Conservation (phyloP, 257 asterid species). For the Nicotiana attenuata region DNA sequence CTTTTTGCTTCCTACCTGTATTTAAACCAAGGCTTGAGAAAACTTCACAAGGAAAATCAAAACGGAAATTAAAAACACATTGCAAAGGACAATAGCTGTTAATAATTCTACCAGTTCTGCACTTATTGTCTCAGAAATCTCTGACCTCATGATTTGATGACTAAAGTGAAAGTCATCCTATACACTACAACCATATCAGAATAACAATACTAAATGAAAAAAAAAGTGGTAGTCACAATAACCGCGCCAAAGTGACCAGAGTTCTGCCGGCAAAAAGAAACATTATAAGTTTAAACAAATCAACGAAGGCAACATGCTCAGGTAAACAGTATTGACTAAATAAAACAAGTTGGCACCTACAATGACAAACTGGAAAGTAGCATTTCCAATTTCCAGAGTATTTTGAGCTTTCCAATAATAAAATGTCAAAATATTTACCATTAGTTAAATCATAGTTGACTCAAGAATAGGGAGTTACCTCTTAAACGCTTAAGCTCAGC, state of each 20-base stretch:
- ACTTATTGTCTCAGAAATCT: not conserved
- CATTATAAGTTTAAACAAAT: not conserved
- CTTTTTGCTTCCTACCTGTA: not conserved
- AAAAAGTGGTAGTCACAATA: not conserved
- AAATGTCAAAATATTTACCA: not conserved
- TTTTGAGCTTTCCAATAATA: not conserved
- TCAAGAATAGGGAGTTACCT: constrained; percentile 37
- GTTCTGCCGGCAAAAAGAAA: not conserved
- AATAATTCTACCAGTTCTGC: not conserved
- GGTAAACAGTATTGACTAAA: not conserved
- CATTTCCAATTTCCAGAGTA: not conserved
- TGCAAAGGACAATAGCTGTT: not conserved
- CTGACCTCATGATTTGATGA: not conserved
- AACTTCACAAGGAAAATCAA: not conserved
- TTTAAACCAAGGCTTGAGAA: not conserved
- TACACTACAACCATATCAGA: not conserved
- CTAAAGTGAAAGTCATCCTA: not conserved
- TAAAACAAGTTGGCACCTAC: not conserved
- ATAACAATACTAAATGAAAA: not conserved
- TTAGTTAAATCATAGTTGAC: not conserved
- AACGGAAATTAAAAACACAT: not conserved
- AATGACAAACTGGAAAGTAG: not conserved
- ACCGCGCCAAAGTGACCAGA: not conserved
- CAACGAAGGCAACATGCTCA: not conserved
- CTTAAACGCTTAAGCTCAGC: constrained; percentile 55